phyloP scores from a whole-genome alignment of 2,329 filamentous ascomycete species.

The Scytalidium sp. region DNA sequence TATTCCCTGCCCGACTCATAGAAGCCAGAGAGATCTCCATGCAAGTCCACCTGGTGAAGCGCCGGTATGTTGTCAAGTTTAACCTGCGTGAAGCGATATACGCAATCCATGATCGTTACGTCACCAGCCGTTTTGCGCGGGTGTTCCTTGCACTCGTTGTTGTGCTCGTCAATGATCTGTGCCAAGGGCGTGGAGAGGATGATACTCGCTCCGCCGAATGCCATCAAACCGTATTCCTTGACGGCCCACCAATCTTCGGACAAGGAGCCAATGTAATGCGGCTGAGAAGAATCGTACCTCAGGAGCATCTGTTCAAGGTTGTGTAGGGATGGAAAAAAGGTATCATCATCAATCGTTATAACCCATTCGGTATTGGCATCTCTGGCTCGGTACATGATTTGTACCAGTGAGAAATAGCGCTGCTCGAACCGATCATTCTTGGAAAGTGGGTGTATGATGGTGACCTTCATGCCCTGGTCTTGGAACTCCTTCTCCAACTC shows the following conservation, averaged over 20 bases:
- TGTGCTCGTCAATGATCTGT: slow-evolving; percentile 19
- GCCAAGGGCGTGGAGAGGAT: slow-evolving; percentile 24
- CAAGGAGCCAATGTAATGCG: slow-evolving; percentile 15
- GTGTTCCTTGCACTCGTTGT: slow-evolving; percentile 21
- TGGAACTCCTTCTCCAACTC: slow-evolving; percentile 21
- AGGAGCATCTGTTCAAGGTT: slow-evolving; percentile 28
- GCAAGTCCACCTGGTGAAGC: slow-evolving; percentile 28
- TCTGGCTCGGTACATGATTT: slow-evolving; percentile 35
- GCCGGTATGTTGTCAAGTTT: slow-evolving; percentile 22
- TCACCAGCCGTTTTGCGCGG: slow-evolving; percentile 25
- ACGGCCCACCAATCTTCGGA: slow-evolving; percentile 28
- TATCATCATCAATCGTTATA: slow-evolving; percentile 27
- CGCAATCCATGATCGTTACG: slow-evolving; percentile 27
- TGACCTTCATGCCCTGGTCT: slow-evolving; percentile 21
- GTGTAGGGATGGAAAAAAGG: slow-evolving; percentile 28
- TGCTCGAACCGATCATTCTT: slow-evolving; percentile 23
- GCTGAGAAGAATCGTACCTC: slow-evolving; percentile 20
- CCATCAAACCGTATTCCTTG: slow-evolving; percentile 28
- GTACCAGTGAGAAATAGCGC: slow-evolving; percentile 42
- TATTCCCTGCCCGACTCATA: slow-evolving; percentile 27
- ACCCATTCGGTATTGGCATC: slow-evolving; percentile 33
- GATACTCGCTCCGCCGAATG: slow-evolving; percentile 27
- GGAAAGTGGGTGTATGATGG: slow-evolving; percentile 22
- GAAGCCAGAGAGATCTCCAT: slow-evolving; percentile 26
- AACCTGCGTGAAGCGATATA: slow-evolving; percentile 19